Percentiles rank a stretch among this genome's conserved stretches.
Conservation (phyloP, 805 yeast genomes). For the Geotrichum ghanense region DNA sequence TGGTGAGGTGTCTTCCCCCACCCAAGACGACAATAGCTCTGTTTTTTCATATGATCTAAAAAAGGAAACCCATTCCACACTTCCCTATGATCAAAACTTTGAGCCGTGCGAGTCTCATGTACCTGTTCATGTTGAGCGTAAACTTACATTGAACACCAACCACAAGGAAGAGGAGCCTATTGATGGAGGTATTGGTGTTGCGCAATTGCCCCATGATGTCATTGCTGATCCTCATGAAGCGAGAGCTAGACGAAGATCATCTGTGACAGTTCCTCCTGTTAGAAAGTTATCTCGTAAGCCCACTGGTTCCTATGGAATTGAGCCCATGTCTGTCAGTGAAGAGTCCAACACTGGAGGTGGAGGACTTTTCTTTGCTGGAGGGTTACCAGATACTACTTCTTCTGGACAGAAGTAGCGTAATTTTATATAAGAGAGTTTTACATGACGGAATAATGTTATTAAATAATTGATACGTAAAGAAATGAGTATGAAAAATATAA, state of each 20-base stretch:
- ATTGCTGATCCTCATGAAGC: constrained; percentile 13
- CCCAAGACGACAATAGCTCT: constrained; percentile 18
- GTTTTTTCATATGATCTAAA: constrained; percentile 25
- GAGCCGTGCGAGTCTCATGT: constrained; percentile 20
- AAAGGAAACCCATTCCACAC: constrained; percentile 19
- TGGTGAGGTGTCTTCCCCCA: constrained; percentile 12
- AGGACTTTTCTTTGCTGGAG: constrained; percentile 24
- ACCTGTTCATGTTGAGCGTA: constrained; percentile 24
- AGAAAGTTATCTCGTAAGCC: constrained; percentile 20
- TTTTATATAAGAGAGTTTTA: neutral
- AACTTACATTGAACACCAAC: constrained; percentile 20
- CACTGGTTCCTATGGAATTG: constrained; percentile 24
- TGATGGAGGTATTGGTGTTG: constrained; percentile 24
- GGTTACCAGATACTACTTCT: constrained; percentile 24
- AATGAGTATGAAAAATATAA: too few species aligned
- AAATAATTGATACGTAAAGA: too few species aligned
- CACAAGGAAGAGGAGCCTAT: constrained; percentile 22
- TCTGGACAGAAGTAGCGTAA: neutral
- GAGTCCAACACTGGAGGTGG: constrained; percentile 3
- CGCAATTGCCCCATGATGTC: constrained; percentile 20
- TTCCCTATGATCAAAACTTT: constrained; percentile 19
- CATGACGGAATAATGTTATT: neutral
- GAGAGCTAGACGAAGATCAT: constrained; percentile 17
- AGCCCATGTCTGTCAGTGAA: constrained; percentile 18
- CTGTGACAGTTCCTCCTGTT: constrained; percentile 15